Percentiles rank a stretch among this genome's conserved stretches.
Conservation (phyloP, 176 grass and related monocot genomes). For the Echinochloa phyllopogon region DNA sequence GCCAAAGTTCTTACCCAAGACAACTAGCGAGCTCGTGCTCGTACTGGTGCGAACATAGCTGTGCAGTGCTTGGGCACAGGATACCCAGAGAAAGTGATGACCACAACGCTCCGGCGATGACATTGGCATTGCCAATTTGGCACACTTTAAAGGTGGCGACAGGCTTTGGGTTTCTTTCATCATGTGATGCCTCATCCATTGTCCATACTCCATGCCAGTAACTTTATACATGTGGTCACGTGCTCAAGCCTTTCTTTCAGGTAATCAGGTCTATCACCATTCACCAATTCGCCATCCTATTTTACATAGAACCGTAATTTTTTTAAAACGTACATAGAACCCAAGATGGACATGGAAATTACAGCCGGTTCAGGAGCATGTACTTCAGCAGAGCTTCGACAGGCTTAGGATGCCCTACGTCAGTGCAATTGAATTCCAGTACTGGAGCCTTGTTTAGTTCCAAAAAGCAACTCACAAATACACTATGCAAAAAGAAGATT, state of each 20-base stretch:
- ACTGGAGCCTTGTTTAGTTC: neutral
- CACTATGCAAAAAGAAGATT: no score
- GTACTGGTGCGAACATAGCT: neutral
- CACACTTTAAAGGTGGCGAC: constrained; percentile 19
- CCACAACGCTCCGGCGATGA: neutral
- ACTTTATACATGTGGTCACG: constrained; percentile 23
- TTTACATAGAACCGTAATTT: neutral
- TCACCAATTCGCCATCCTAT: neutral
- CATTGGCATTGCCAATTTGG: neutral
- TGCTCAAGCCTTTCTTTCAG: neutral
- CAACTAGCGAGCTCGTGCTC: neutral
- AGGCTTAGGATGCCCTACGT: constrained; percentile 18
- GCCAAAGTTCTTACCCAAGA: neutral
- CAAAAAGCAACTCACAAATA: no score
- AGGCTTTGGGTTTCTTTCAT: constrained; percentile 35
- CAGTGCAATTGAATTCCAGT: neutral
- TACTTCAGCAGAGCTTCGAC: neutral
- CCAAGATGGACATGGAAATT: neutral
- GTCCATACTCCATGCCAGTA: neutral
- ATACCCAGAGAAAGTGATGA: neutral
- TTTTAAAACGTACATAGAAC: no score
- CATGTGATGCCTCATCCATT: neutral
- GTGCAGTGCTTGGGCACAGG: constrained; percentile 3
- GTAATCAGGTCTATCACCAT: neutral
- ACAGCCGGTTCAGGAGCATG: neutral